Percentiles rank a stretch among this genome's conserved stretches.
These are phyloP conservation scores for Coemansia sp. DNA, from an alignment of 192 early-diverging fungal genomes.

Conservation along the genomic window DNA sequence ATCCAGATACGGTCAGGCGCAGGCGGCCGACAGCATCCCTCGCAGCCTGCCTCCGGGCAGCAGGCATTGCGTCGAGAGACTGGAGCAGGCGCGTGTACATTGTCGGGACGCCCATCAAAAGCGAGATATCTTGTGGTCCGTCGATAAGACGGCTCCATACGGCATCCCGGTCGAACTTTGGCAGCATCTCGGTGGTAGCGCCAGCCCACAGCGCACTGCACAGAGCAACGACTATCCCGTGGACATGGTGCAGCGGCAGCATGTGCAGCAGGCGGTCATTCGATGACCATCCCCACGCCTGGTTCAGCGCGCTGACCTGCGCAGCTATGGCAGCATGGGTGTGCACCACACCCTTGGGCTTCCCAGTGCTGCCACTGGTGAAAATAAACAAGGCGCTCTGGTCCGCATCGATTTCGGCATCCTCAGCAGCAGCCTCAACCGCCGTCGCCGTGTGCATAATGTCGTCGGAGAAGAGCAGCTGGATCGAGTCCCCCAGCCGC, in stretches of 20 bases:
- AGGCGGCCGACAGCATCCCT: slow-evolving; percentile 54
- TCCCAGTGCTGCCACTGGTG: slow-evolving; percentile 65
- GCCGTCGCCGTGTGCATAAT: no score
- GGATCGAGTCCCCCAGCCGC: slow-evolving; percentile 9
- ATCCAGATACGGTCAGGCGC: slow-evolving; percentile 74
- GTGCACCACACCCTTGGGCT: slow-evolving; percentile 81
- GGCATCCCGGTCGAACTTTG: slow-evolving; percentile 57
- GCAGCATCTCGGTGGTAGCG: slow-evolving; percentile 71
- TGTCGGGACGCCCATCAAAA: slow-evolving; percentile 89
- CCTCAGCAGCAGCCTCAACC: neutral
- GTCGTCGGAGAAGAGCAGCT: slow-evolving; percentile 13
- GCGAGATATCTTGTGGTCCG: slow-evolving; percentile 51
- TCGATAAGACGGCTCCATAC: slow-evolving; percentile 64
- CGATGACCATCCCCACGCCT: slow-evolving; percentile 65
- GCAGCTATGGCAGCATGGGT: slow-evolving; percentile 61
- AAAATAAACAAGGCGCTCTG: slow-evolving; percentile 68
- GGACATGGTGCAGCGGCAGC: slow-evolving; percentile 82
- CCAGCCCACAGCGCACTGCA: slow-evolving; percentile 61
- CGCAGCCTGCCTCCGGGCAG: slow-evolving; percentile 34
- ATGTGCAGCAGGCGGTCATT: slow-evolving; percentile 70
- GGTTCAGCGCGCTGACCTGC: slow-evolving; percentile 59
- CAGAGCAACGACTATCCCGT: slow-evolving; percentile 61
- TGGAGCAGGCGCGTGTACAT: slow-evolving; percentile 72
- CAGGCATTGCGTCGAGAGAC: slow-evolving; percentile 49
- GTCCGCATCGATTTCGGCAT: slow-evolving; percentile 28